Base-by-base conservation (phyloP, 139 green algal genomes). In the Picochlorum sp. region DNA sequence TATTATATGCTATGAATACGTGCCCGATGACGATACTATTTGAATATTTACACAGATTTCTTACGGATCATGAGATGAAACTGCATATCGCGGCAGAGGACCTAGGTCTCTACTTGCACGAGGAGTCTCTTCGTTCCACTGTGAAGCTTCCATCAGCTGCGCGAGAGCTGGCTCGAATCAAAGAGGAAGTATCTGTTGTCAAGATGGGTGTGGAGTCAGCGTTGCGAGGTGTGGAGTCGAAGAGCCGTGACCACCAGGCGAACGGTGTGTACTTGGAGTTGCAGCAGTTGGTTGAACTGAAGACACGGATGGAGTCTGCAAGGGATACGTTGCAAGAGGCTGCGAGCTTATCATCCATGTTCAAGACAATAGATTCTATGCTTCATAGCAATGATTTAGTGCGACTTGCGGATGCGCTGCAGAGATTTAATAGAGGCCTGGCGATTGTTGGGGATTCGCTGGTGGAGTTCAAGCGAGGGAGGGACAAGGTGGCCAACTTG, bases 251-350 rank as follows among this genome's bases (percentile, higher is more conserved):
- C 8, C 34, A 41, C 8, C 34, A 41, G 34, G 34, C 34, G 6
- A 37, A 23, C 6, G 64, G 45, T 5, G 13, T 45, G n/a, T 15
- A 18, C 10, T 78, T 71, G 85, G 23, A 62, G 68, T 4, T 30
- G 50, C 52, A 61, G 3, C 34, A 79, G 21, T 59, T 96, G 6
- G 83, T 94, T 58, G 61, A 18, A 0, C 86, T 92, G 1, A 95
- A 92, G 65, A 30, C 45, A 9, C 81, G 85, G 67, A 92, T 95
- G 85, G 85, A 95, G 75, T 78, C 55, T 7, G 90, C 85, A 3
- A 84, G 81, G 66, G 83, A 61, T 71, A 96, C 87, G 6, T 75
- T 97, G 13, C 79, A 87, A 65, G 88, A 97, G 52, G 90, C 91
- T 9, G 85, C 86, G 3, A 89, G 92, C 34, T 77, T 97, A 44